Evolutionary conservation across 371 early-diverging fungal species (phyloP), one percentile per base, ranked within the genome.

Genomic region (Dichotomocladium elegans): DNA sequence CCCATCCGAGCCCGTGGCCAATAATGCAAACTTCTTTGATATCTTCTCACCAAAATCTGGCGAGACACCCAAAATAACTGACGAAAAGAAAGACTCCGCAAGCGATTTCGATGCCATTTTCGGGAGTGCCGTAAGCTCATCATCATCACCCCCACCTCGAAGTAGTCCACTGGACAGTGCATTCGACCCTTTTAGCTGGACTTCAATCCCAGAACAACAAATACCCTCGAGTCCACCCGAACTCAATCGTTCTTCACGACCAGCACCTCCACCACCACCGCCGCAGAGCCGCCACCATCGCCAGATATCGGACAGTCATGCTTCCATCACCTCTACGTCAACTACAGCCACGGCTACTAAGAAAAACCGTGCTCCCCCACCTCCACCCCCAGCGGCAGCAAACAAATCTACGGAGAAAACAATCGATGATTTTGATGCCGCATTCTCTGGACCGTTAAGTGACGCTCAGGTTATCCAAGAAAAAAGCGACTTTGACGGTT

Each of bases 241-340:
- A 17, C n/a, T 21, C 22, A 41, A 25, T 47, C 47, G 41, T 41
- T 45, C 63, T 47, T 35, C 47, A 37, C 45, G 42, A 37, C 44
- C 44, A 9, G 54, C 58, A 6, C 66, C 63, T 34, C 65, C 73
- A 15, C 70, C 74, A 24, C 68, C 76, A 7, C 76, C 77, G 35
- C 70, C 77, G n/a, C 72, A 71, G 47, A 69, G 72, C 34, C 66
- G 76, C 53, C 70, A 68, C 41, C 70, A 64, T 45, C 66, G 64
- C 19, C 59, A 64, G 45, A 21, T 65, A 4, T 63, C 65, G 29
- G 74, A 72, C 47, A 55, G 28, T 12, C 45, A 53, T 24, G 49
- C 37, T 31, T 53, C 29, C 48, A 49, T 47, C 6, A 24, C 60
- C 4, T 15, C 52, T 9, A 15, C 55, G 10, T 21, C 61, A 3